phyloP scores from a whole-genome alignment of 2,329 filamentous ascomycete species.

The Penicillium capsulatum region DNA sequence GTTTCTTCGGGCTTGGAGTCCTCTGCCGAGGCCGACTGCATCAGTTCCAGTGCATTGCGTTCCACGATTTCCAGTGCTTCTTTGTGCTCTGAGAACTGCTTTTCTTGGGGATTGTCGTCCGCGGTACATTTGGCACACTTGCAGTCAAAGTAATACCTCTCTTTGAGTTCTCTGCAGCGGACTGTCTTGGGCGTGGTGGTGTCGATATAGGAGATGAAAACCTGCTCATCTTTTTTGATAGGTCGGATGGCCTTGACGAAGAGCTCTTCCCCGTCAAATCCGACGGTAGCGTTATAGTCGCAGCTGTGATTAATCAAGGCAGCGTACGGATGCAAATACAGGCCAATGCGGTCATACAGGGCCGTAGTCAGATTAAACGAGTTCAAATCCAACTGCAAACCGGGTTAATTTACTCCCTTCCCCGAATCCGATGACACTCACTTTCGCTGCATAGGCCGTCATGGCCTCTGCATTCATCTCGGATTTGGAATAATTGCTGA shows the following conservation, averaged over 20 bases:
- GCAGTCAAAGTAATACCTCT: slow-evolving; percentile 58
- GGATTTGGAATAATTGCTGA: slow-evolving; percentile 50
- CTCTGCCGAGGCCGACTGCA: slow-evolving; percentile 20
- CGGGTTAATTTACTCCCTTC: too few relatives aligned
- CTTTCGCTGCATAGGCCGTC: slow-evolving; percentile 46
- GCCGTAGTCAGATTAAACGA: slow-evolving; percentile 55
- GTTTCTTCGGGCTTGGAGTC: slow-evolving; percentile 26
- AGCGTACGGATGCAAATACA: slow-evolving; percentile 55
- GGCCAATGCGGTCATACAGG: slow-evolving; percentile 55
- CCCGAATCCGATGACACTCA: slow-evolving; percentile 22
- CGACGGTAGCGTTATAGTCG: slow-evolving; percentile 55
- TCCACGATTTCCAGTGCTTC: slow-evolving; percentile 17
- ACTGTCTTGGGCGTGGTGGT: slow-evolving; percentile 48
- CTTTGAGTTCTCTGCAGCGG: slow-evolving; percentile 51
- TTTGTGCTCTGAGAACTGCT: slow-evolving; percentile 14
- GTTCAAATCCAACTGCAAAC: slow-evolving; percentile 52
- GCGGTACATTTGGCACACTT: slow-evolving; percentile 49
- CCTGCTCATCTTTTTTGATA: slow-evolving; percentile 54
- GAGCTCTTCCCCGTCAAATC: slow-evolving; percentile 53
- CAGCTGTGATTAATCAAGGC: slow-evolving; percentile 60
- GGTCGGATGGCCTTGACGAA: slow-evolving; percentile 50
- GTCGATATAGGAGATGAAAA: slow-evolving; percentile 61
- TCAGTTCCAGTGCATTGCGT: slow-evolving; percentile 21
- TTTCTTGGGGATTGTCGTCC: slow-evolving; percentile 18
- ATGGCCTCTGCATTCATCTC: slow-evolving; percentile 43